Evolutionary conservation across 2,329 filamentous ascomycete genomes (phyloP).

Genomic region (Metarhizium robertsii): DNA sequence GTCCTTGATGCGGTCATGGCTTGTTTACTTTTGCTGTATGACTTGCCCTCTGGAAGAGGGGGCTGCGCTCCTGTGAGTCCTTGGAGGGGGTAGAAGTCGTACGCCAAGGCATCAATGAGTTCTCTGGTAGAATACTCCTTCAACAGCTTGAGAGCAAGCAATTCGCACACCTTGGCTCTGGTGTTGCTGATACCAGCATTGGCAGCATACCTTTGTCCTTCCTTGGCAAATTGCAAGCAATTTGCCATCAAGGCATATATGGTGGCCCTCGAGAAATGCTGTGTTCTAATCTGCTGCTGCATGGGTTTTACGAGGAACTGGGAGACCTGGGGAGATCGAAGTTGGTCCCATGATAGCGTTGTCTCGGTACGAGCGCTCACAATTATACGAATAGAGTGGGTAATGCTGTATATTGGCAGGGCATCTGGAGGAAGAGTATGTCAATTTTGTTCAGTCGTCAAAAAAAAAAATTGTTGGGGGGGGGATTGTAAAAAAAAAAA

Average conservation of each 20-base stretch:
- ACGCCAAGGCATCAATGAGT: constrained; percentile 86
- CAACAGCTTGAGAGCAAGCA: constrained; percentile 79
- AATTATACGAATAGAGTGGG: constrained; percentile 79
- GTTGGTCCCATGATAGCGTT: constrained; percentile 86
- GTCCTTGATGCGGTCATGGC: constrained; percentile 60
- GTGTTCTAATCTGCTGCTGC: constrained; percentile 74
- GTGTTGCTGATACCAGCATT: constrained; percentile 79
- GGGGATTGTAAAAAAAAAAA: neutral
- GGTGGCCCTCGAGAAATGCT: constrained; percentile 78
- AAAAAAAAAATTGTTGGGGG: neutral
- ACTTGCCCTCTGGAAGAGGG: constrained; percentile 22
- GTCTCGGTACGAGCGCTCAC: constrained; percentile 83
- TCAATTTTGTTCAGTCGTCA: neutral
- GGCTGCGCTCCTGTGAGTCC: constrained; percentile 50
- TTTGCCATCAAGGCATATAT: constrained; percentile 89
- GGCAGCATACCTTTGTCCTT: constrained; percentile 70
- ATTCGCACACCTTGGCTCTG: constrained; percentile 78
- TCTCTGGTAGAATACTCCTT: constrained; percentile 86
- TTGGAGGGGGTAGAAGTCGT: constrained; percentile 89
- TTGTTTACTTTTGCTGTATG: constrained; percentile 31
- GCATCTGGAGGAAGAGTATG: constrained; percentile 47
- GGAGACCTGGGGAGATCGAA: constrained; percentile 90
- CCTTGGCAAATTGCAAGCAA: constrained; percentile 85
- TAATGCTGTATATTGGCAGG: constrained; percentile 81
- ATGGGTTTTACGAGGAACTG: constrained; percentile 95